Conservation (phyloP, 805 yeast genomes). For the Kockiozyma suomiensis region DNA sequence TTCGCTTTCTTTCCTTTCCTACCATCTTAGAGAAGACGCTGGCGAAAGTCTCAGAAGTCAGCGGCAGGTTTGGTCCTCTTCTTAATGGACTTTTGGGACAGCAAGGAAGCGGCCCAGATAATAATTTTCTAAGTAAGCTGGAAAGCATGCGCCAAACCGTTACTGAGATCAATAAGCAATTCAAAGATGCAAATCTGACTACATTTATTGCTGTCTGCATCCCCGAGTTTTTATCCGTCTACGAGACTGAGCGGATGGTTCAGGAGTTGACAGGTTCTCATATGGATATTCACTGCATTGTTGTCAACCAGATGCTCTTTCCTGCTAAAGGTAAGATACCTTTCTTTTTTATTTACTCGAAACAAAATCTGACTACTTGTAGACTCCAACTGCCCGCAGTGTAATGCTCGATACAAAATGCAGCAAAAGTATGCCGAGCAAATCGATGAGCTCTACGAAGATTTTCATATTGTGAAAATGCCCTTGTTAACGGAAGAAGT, state of each 20-base stretch:
- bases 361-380: constrained; percentile 32
- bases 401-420: constrained; percentile 92
- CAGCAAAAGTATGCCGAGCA: constrained; percentile 93
- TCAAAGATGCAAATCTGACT: constrained; percentile 93
- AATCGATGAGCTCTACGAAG: constrained; percentile 94
- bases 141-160: constrained; percentile 80
- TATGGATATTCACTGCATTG: constrained; percentile 95
- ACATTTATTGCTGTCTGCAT: constrained; percentile 94
- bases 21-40: constrained; percentile 85
- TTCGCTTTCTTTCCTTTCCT: constrained; percentile 92
- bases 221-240: constrained; percentile 91
- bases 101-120: constrained; percentile 53
- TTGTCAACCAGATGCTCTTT: constrained; percentile 89
- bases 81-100: constrained; percentile 60
- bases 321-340: constrained; percentile 56
- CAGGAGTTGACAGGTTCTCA: constrained; percentile 93
- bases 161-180: constrained; percentile 87
- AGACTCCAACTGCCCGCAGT: constrained; percentile 73
- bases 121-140: constrained; percentile 75
- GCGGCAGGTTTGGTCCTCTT: constrained; percentile 89
- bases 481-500: constrained; percentile 95
- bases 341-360: too few species aligned
- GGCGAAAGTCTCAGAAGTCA: constrained; percentile 82
- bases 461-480: constrained; percentile 93
- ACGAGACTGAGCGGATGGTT: constrained; percentile 96